A percentile compares a stretch with the other conserved stretches of the same genome.
Conservation (phyloP, 2,329 filamentous ascomycete species). For the Lecanicillium sp. region DNA sequence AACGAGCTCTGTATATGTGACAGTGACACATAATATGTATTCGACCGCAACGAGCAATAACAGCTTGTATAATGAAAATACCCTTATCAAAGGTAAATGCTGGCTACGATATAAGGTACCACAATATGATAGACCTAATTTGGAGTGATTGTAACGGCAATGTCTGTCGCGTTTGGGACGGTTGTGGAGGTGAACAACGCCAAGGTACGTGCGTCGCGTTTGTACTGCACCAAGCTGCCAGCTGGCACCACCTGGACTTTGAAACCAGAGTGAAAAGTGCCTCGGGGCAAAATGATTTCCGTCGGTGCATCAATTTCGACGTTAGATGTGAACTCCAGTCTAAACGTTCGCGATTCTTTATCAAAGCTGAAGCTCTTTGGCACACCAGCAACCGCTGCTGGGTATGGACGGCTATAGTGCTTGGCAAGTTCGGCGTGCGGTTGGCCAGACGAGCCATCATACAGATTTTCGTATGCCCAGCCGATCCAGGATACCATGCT, state of each 20-base stretch:
- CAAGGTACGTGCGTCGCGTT: slow-evolving; percentile 8
- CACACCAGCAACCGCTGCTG: slow-evolving; percentile 11
- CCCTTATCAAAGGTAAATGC: no score
- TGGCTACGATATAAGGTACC: no score
- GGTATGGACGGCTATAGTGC: slow-evolving; percentile 13
- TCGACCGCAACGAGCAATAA: no score
- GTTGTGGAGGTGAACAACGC: slow-evolving; percentile 9
- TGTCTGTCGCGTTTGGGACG: neutral
- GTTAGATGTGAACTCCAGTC: slow-evolving; percentile 9
- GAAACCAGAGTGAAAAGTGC: slow-evolving; percentile 10
- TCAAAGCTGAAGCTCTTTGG: slow-evolving; percentile 11
- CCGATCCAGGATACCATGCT: slow-evolving; percentile 14
- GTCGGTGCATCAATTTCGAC: slow-evolving; percentile 10
- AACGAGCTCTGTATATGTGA: no score
- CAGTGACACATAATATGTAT: no score
- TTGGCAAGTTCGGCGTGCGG: slow-evolving; percentile 10
- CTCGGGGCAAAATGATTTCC: slow-evolving; percentile 11
- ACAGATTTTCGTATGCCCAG: slow-evolving; percentile 14
- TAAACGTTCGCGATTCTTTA: slow-evolving; percentile 7
- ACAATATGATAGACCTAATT: slow-evolving; percentile 2
- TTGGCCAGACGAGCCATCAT: slow-evolving; percentile 9
- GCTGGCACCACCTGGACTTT: slow-evolving; percentile 6
- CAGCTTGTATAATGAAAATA: no score
- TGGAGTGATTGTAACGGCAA: slow-evolving; percentile 7
- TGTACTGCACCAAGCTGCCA: slow-evolving; percentile 7